Conservation (phyloP, 192 early-diverging fungal species). For the Dimargaris xerosporica region DNA sequence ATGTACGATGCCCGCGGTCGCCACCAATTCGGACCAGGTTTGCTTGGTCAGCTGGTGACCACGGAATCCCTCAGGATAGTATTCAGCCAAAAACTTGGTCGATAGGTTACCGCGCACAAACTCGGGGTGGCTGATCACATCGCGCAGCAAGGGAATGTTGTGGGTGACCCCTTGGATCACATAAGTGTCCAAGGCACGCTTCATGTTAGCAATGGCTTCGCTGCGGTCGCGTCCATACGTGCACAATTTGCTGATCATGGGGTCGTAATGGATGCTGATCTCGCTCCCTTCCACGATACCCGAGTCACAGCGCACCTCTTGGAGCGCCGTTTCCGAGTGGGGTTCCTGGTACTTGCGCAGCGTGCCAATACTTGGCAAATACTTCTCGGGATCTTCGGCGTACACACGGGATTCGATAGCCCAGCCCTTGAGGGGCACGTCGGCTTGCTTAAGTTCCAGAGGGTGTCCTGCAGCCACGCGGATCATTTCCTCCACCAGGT, state of each 20-base stretch:
- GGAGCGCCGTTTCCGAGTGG: slow-evolving; percentile 12
- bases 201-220: slow-evolving; percentile 65
- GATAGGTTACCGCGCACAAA: slow-evolving; percentile 63
- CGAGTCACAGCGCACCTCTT: slow-evolving; percentile 79
- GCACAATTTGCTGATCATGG: slow-evolving; percentile 87
- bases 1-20: slow-evolving; percentile 46
- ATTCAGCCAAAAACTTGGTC: slow-evolving; percentile 75
- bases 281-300: slow-evolving; percentile 84
- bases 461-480: slow-evolving; percentile 69
- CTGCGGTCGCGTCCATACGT: slow-evolving; percentile 64
- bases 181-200: slow-evolving; percentile 70
- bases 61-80: slow-evolving; percentile 79
- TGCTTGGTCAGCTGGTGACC: slow-evolving; percentile 42
- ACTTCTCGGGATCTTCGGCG: slow-evolving; percentile 88
- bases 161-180: slow-evolving; percentile 91
- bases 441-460: slow-evolving; percentile 53
- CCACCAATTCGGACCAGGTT: slow-evolving; percentile 40
- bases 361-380: slow-evolving; percentile 82
- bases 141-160: slow-evolving; percentile 85
- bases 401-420: slow-evolving; percentile 92
- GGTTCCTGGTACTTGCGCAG: slow-evolving; percentile 80
- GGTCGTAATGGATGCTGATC: slow-evolving; percentile 92
- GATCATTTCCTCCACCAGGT: slow-evolving; percentile 94
- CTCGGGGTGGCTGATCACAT: slow-evolving; percentile 56
- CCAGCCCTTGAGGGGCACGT: slow-evolving; percentile 74